Evolutionary conservation across 2,329 filamentous ascomycete genomes (phyloP).

Genomic region (Penicillium oxalicum): DNA sequence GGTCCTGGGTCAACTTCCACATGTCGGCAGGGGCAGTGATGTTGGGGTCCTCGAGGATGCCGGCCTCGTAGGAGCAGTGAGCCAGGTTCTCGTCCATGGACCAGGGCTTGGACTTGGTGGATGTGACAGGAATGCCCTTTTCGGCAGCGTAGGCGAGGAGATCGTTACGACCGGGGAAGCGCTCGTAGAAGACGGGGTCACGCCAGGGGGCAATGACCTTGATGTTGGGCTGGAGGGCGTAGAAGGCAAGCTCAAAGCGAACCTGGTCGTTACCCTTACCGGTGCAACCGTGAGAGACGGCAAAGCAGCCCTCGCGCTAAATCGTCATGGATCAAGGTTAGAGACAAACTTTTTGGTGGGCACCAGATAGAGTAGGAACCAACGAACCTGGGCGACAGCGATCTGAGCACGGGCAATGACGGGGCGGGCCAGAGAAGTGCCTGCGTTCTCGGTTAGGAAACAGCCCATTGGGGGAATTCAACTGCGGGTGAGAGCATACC

Average conservation of each 20-base stretch:
- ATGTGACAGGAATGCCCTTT: slow-evolving; percentile 44
- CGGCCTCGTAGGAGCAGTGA: slow-evolving; percentile 68
- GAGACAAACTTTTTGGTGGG: neutral
- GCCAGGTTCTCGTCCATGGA: slow-evolving; percentile 54
- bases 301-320: slow-evolving; percentile 41
- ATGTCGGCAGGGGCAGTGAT: slow-evolving; percentile 67
- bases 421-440: slow-evolving; percentile 40
- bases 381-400: slow-evolving; percentile 24
- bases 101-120: slow-evolving; percentile 45
- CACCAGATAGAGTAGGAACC: neutral
- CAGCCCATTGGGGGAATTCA: neutral
- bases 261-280: slow-evolving; percentile 47
- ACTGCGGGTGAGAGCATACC: slow-evolving; percentile 31
- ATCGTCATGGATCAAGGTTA: neutral
- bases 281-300: slow-evolving; percentile 43
- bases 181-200: slow-evolving; percentile 44
- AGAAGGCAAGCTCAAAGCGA: slow-evolving; percentile 47
- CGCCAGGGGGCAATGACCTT: slow-evolving; percentile 48
- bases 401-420: slow-evolving; percentile 45
- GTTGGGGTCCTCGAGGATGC: slow-evolving; percentile 51
- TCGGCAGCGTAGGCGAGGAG: slow-evolving; percentile 46
- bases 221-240: slow-evolving; percentile 44
- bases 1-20: slow-evolving; percentile 66
- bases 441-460: slow-evolving; percentile 11
- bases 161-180: slow-evolving; percentile 45